A percentile compares a stretch with the other conserved stretches of the same genome.
These are phyloP conservation scores for Cardamine chenopodiifolia DNA, from an alignment of 345 rosid species.

Conservation along the genomic window DNA sequence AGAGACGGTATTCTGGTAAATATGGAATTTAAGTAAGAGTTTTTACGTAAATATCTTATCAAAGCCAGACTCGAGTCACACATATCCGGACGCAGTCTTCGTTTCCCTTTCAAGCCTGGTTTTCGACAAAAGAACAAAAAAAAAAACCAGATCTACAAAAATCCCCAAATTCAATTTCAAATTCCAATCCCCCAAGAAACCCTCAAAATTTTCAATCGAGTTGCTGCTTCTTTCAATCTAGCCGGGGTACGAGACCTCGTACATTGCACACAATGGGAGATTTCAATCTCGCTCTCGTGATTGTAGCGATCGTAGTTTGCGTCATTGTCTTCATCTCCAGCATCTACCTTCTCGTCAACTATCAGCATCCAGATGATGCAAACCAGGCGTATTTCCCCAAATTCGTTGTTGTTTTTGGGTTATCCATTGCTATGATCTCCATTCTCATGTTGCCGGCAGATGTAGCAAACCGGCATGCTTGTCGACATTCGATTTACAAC, in stretches of 20 bases:
- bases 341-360: conserved; percentile 91
- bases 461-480: conserved; percentile 95
- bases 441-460: conserved; percentile 96
- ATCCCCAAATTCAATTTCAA: conserved; percentile 16
- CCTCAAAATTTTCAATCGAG: conserved; percentile 29
- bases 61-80: conserved; percentile 36
- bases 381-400: conserved; percentile 98
- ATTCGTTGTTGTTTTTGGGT: conserved; percentile 90
- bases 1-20: not conserved
- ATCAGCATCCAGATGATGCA: conserved; percentile 96
- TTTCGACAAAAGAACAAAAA: conserved; percentile 1
- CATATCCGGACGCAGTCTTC: conserved; percentile 29
- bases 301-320: conserved; percentile 86
- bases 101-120: conserved; percentile 17
- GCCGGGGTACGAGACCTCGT: conserved; percentile 37
- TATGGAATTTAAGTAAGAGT: not conserved
- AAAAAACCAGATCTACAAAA: conserved; percentile 40
- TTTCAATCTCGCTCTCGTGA: conserved; percentile 94
- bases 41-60: not conserved
- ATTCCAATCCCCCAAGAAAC: conserved; percentile 21
- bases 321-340: conserved; percentile 81
- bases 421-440: conserved; percentile 81
- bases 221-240: conserved; percentile 28
- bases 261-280: conserved; percentile 67
- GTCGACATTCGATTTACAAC: conserved; percentile 82